Conservation (phyloP, 495 filamentous ascomycete species). For the Aspergillus homomorphus region DNA sequence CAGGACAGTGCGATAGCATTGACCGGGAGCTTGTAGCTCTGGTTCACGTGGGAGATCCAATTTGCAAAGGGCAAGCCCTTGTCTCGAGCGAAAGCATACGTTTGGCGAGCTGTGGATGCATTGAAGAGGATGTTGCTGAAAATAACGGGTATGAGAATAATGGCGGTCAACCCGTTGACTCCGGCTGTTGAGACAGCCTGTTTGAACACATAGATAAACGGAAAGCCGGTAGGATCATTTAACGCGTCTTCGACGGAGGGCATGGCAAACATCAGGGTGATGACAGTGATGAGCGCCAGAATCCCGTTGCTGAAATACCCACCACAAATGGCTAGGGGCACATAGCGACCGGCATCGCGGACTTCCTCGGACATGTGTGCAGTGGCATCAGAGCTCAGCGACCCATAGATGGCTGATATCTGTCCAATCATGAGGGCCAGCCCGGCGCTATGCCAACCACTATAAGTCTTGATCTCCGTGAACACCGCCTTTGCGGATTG, state of each 20-base stretch:
- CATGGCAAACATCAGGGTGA: slow-evolving; percentile 37
- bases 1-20: slow-evolving; percentile 23
- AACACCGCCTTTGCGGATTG: slow-evolving; percentile 39
- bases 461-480: slow-evolving; percentile 33
- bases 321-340: slow-evolving; percentile 32
- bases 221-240: slow-evolving; percentile 26
- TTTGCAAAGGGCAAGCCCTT: slow-evolving; percentile 45
- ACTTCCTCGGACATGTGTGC: slow-evolving; percentile 44
- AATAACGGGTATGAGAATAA: slow-evolving; percentile 26
- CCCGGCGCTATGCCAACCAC: slow-evolving; percentile 41
- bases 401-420: slow-evolving; percentile 26
- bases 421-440: slow-evolving; percentile 30
- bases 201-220: slow-evolving; percentile 33
- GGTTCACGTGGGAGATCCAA: slow-evolving; percentile 29
- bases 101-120: slow-evolving; percentile 20
- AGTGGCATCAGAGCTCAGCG: slow-evolving; percentile 32
- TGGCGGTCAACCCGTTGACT: slow-evolving; percentile 19
- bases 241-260: slow-evolving; percentile 32
- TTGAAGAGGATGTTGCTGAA: slow-evolving; percentile 23
- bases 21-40: slow-evolving; percentile 32
- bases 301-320: slow-evolving; percentile 35
- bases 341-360: slow-evolving; percentile 32
- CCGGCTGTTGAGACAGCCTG: slow-evolving; percentile 25
- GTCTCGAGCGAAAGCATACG: slow-evolving; percentile 21
- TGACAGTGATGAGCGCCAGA: slow-evolving; percentile 34